Percentiles rank a stretch among this genome's conserved stretches.
Conservation (phyloP, 768 basidiomycete species). For the Boletus rubropictus region DNA sequence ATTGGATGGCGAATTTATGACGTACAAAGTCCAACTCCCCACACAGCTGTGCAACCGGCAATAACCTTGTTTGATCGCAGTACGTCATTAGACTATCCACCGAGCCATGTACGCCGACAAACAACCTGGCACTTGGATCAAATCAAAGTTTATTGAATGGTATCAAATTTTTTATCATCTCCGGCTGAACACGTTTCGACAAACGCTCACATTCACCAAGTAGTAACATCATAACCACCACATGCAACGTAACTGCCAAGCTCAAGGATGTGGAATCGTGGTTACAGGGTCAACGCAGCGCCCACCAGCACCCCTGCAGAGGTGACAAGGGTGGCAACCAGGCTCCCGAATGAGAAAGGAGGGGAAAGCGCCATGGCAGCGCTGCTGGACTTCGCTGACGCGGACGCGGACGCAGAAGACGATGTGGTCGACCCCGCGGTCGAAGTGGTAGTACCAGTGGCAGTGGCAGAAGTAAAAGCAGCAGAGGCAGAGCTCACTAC, state of each 20-base stretch:
- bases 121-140: no score
- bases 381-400: not conserved
- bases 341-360: slow-evolving; percentile 15
- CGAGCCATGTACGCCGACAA: no score
- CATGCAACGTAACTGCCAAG: slow-evolving; percentile 1
- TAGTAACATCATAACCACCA: not conserved
- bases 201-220: no score
- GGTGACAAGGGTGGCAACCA: slow-evolving; percentile 21
- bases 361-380: slow-evolving; percentile 15
- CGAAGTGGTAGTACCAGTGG: not conserved
- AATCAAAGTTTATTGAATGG: no score
- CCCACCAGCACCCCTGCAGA: slow-evolving; percentile 25
- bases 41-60: not conserved
- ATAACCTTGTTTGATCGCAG: not conserved
- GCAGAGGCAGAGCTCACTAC: not conserved
- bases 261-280: not conserved
- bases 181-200: not conserved
- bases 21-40: no score
- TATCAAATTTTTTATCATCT: not conserved
- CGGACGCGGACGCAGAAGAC: not conserved
- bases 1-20: no score
- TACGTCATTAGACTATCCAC: not conserved
- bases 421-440: not conserved
- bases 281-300: slow-evolving; percentile 22
- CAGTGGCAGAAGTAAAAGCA: not conserved